A percentile compares a stretch with the other conserved stretches of the same genome.
phyloP scores from a whole-genome alignment of 306 rosid species.

The Vigna radiata region DNA sequence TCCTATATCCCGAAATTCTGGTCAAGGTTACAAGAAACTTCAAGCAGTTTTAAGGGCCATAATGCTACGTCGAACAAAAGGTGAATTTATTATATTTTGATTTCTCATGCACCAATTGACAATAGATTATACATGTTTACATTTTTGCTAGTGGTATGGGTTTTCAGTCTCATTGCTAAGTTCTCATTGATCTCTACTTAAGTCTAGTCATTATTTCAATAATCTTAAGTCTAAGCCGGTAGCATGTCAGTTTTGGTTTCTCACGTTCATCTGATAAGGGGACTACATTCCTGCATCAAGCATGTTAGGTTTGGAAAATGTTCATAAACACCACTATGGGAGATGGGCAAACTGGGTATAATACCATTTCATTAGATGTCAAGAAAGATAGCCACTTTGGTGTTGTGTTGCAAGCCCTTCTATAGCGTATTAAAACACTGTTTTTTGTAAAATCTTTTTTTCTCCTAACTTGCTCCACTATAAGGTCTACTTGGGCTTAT shows the following conservation, averaged over 20 bases:
- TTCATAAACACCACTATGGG: neutral
- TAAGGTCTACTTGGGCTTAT: neutral
- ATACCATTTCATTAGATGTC: neutral
- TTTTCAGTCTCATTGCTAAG: constrained; percentile 27
- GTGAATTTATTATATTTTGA: constrained; percentile 50
- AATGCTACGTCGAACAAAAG: constrained; percentile 99
- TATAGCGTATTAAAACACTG: neutral
- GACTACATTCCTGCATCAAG: neutral
- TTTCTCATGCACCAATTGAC: constrained; percentile 22
- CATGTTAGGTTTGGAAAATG: neutral
- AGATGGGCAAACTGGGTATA: neutral
- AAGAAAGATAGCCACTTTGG: neutral
- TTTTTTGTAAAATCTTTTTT: neutral
- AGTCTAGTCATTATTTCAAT: constrained; percentile 5
- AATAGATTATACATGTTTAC: constrained; percentile 10
- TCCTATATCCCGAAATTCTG: constrained; percentile 85
- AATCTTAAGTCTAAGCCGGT: neutral
- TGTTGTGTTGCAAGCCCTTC: neutral
- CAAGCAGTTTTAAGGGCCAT: constrained; percentile 98
- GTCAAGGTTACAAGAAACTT: constrained; percentile 95
- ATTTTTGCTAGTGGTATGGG: constrained; percentile 28
- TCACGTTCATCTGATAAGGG: constrained; percentile 1
- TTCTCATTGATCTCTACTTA: constrained; percentile 25
- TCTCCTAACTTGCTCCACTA: neutral
- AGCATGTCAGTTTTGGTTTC: neutral